These are phyloP conservation scores for Oehlia diaphana DNA, from an alignment of 192 early-diverging fungal species.

Conservation along the genomic window DNA sequence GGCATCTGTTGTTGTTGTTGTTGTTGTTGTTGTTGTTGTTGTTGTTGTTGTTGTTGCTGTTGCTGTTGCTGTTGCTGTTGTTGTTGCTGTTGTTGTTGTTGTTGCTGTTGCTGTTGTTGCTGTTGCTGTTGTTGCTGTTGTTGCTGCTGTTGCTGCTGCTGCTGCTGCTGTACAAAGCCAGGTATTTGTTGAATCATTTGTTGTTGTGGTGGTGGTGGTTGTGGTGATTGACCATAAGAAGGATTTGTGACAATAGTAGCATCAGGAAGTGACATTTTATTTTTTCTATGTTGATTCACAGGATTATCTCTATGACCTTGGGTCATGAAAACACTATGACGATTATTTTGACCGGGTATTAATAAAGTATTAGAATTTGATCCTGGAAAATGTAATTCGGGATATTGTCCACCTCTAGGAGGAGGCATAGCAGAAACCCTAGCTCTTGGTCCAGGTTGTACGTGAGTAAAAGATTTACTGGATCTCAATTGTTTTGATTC, in stretches of 20 bases:
- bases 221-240: not conserved
- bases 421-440: not conserved
- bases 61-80: too few relatives aligned
- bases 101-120: slow-evolving; percentile 4
- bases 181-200: not conserved
- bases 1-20: not conserved
- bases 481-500: not conserved
- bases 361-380: not conserved
- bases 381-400: not conserved
- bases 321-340: not conserved
- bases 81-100: not conserved
- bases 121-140: not conserved
- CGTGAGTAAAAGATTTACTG: slow-evolving; percentile 20
- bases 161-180: too few relatives aligned
- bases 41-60: not conserved
- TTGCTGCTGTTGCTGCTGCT: too few relatives aligned
- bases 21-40: slow-evolving; percentile 10
- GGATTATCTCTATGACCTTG: not conserved
- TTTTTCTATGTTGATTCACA: not conserved
- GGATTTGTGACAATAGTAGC: not conserved
- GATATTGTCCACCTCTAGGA: slow-evolving; percentile 1
- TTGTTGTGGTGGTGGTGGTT: not conserved
- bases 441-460: not conserved
- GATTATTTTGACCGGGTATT: not conserved
- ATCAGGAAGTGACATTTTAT: slow-evolving; percentile 1